phyloP scores from a whole-genome alignment of 2,329 filamentous ascomycete species.

The Elsinoe fawcettii region DNA sequence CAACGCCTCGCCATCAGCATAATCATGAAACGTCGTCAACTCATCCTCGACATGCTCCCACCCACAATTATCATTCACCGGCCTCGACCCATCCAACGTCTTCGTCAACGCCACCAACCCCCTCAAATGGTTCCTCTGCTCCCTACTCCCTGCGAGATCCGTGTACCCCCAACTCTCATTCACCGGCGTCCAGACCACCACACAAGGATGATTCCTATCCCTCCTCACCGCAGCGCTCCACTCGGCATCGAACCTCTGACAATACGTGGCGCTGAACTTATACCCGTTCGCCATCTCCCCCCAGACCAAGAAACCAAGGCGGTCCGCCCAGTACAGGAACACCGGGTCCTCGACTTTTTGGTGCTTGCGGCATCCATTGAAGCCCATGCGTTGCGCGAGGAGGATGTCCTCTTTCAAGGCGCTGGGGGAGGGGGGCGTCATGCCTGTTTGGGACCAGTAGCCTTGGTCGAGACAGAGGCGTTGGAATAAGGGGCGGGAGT shows the following conservation, averaged over 20 bases:
- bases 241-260: conserved; percentile 54
- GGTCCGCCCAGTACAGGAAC: conserved; percentile 56
- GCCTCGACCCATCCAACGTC: conserved; percentile 53
- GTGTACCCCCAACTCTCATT: conserved; percentile 60
- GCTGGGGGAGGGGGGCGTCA: conserved; percentile 48
- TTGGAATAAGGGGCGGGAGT: conserved; percentile 53
- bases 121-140: conserved; percentile 58
- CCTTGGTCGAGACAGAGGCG: conserved; percentile 54
- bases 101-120: conserved; percentile 59
- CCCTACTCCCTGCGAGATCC: conserved; percentile 46
- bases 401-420: conserved; percentile 46
- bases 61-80: conserved; percentile 64
- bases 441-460: conserved; percentile 55
- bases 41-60: conserved; percentile 62
- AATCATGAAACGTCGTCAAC: conserved; percentile 62
- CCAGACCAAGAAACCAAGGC: conserved; percentile 55
- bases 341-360: conserved; percentile 56
- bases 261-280: conserved; percentile 52
- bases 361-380: conserved; percentile 59
- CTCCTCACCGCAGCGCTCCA: conserved; percentile 56
- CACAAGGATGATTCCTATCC: conserved; percentile 57
- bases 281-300: conserved; percentile 60
- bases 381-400: conserved; percentile 52
- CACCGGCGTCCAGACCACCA: conserved; percentile 60
- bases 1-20: conserved; percentile 51